A percentile compares a stretch with the other conserved stretches of the same genome.
These are phyloP conservation scores for Malus hybrid DNA, from an alignment of 331 rosid species.

Conservation along the genomic window DNA sequence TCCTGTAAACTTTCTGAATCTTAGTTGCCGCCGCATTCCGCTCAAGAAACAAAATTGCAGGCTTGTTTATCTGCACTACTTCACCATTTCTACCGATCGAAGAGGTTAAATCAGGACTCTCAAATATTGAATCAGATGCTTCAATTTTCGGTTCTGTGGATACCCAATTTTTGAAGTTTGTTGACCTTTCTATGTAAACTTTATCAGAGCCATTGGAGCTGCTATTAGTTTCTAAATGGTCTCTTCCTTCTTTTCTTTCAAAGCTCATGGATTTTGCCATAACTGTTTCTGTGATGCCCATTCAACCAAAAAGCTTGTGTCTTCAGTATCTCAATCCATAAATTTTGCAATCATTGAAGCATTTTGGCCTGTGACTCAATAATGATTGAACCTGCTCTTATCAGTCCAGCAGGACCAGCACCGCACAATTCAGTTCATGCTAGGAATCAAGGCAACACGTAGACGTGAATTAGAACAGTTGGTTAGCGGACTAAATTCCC, in stretches of 20 bases:
- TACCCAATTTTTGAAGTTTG: background rate
- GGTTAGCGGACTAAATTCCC: too few species aligned
- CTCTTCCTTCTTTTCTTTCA: background rate
- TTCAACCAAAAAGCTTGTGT: background rate
- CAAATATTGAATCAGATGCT: background rate
- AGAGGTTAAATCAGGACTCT: background rate
- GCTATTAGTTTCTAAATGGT: background rate
- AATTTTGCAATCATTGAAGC: background rate
- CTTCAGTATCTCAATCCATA: background rate
- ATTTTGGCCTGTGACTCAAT: background rate
- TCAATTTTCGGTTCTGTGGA: background rate
- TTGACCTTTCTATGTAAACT: background rate
- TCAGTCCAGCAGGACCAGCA: background rate
- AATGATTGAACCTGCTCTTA: background rate
- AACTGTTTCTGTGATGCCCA: background rate
- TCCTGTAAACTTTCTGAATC: background rate
- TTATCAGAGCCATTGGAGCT: background rate
- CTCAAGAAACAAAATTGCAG: background rate
- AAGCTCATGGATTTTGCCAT: background rate
- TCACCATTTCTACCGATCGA: background rate
- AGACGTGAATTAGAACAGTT: background rate
- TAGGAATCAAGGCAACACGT: background rate
- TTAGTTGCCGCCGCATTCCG: background rate
- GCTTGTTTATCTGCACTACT: background rate
- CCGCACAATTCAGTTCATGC: background rate